Base-by-base conservation (phyloP, 305 asterid species). In the Fraxinus albicans region DNA sequence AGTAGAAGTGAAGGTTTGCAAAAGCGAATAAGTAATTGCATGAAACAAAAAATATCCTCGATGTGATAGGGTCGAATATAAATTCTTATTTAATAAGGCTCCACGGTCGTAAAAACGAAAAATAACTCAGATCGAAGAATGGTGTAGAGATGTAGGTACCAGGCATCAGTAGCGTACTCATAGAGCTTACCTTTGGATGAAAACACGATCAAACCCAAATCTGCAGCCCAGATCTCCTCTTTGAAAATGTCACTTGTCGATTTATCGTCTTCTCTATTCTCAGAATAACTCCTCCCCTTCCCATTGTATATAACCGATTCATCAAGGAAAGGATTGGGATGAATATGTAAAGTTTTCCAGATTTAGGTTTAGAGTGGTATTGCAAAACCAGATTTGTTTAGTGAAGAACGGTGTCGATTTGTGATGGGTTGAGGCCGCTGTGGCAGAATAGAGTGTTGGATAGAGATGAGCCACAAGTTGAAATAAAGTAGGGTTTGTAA, bases 321-420 rank as follows among this genome's bases (percentile, higher is more conserved):
- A 40, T 12, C 50, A 40, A 40, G 15, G 15, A 40, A 40, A 40
- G 50, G 50, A 40, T 40, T 40, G 50, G 42, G 2, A 38, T 38
- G 42, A 38, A 38, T 38, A 1, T 38, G 42, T 1, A 1, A 38
- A 38, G 42, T 38, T 38, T 38, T 38, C 1, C 42, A 38, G 42
- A 38, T 38, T 38, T 38, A 7, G 42, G 42, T 38, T 38, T 38
- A 38, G 42, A 38, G 42, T 38, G 10, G 50, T 40, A 40, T 40
- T 40, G 50, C 3, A 78, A 86, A 73, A 86, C 91, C 88, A 9
- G 78, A n/a, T 73, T 77, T 77, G 47, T 84, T 77, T 81, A 58
- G 65, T 81, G 77, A 33, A 78, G 23, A 44, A 8, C 17, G 85
- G 40, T 84, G 84, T 84, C 87, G 80, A 77, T 2, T 6, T 40